Conservation (phyloP, 2,329 filamentous ascomycete species). For the Zopfia rhizophila region DNA sequence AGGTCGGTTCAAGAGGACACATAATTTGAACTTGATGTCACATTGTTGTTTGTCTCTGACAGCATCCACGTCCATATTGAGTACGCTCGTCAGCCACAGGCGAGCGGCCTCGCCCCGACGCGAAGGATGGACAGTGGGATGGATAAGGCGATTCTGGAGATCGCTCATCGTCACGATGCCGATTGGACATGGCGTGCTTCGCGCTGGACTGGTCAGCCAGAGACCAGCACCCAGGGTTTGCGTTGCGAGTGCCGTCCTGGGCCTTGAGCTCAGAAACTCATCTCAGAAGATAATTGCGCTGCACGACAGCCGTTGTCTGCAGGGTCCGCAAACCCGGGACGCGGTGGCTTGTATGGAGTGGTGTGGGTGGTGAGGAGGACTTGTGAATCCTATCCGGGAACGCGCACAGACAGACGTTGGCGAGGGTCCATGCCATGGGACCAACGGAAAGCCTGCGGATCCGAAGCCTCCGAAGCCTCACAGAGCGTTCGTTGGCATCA, state of each 20-base stretch:
- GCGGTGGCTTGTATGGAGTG: slow-evolving; percentile 21
- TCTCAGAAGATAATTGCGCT: slow-evolving; percentile 10
- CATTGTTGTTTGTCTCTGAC: background rate
- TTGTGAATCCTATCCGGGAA: slow-evolving; percentile 3
- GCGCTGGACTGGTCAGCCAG: background rate
- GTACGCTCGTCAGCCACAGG: background rate
- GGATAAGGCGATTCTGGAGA: background rate
- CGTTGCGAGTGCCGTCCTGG: slow-evolving; percentile 16
- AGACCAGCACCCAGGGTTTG: slow-evolving; percentile 27
- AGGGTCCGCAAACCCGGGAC: slow-evolving; percentile 26
- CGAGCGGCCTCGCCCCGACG: background rate
- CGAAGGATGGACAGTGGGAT: background rate
- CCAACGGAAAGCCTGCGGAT: slow-evolving; percentile 11
- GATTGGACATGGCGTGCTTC: background rate
- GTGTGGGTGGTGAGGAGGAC: slow-evolving; percentile 16
- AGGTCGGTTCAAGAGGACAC: background rate
- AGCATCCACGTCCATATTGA: slow-evolving; percentile 1
- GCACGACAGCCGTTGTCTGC: slow-evolving; percentile 25
- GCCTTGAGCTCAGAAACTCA: slow-evolving; percentile 3
- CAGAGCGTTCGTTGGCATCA: slow-evolving; percentile 1
- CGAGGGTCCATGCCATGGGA: background rate
- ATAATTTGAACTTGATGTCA: background rate
- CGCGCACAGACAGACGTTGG: slow-evolving; percentile 17
- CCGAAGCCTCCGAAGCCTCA: slow-evolving; percentile 5
- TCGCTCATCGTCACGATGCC: background rate